Conservation (phyloP, 805 yeast species). For the Saccharomyces paradoxus region DNA sequence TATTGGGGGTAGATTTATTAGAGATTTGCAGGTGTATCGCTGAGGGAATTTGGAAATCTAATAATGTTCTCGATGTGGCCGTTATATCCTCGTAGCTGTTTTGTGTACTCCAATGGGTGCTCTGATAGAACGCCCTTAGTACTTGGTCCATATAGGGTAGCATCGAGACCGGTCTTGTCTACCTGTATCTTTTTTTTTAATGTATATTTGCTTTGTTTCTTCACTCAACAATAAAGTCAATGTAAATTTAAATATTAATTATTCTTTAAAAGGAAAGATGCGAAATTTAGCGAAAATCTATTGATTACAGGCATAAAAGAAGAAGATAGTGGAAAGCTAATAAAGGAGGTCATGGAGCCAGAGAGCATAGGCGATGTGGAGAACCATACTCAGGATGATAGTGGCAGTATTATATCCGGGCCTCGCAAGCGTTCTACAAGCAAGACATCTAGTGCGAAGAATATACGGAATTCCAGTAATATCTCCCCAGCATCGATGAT, state of each 20-base stretch:
- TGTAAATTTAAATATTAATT: not conserved
- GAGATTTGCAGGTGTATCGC: conserved; percentile 61
- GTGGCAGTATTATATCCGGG: not conserved
- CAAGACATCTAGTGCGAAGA: conserved; percentile 25
- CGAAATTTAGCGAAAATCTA: not conserved
- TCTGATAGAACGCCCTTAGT: conserved; percentile 56
- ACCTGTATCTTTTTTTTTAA: not conserved
- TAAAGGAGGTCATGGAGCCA: not conserved
- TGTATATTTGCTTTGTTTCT: not conserved
- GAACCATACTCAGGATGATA: not conserved
- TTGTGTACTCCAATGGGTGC: conserved; percentile 64
- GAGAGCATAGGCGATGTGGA: not conserved
- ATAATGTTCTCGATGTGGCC: conserved; percentile 56
- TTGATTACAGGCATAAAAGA: not conserved
- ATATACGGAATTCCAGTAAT: conserved; percentile 21
- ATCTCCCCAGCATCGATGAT: conserved; percentile 58
- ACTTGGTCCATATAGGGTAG: conserved; percentile 81
- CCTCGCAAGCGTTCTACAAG: conserved; percentile 22
- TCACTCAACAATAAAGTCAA: not conserved
- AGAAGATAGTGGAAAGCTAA: not conserved
- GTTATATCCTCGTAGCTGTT: conserved; percentile 69
- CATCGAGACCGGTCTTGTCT: conserved; percentile 36
- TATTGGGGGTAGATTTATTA: conserved; percentile 57
- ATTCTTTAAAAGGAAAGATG: not conserved
- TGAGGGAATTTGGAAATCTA: conserved; percentile 66